Evolutionary conservation across 345 rosid species (phyloP).

Genomic region (Gossypium longicalyx): DNA sequence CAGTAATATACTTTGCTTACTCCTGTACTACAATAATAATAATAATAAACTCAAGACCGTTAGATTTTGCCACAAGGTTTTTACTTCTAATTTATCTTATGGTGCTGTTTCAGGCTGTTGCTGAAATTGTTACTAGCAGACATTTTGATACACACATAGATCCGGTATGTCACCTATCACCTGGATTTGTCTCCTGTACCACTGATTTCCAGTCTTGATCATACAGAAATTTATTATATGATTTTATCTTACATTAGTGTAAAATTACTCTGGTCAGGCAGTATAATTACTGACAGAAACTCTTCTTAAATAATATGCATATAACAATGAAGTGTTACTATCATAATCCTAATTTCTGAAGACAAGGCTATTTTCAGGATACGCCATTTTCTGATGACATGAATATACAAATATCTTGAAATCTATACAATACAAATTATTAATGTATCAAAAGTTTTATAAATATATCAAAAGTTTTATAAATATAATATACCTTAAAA

Average conservation of each 20-base stretch:
- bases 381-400: background rate
- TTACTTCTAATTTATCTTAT: background rate
- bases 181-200: background rate
- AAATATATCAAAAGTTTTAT: background rate
- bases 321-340: too few species aligned
- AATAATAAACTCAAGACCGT: too few species aligned
- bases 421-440: background rate
- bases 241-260: too few species aligned
- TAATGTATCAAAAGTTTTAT: background rate
- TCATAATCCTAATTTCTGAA: too few species aligned
- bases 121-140: conserved; percentile 58
- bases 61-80: too few species aligned
- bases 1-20: background rate
- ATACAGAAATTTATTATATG: background rate
- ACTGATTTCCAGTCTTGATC: background rate
- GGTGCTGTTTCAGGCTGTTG: conserved; percentile 73
- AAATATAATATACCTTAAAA: background rate
- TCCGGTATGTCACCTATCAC: conserved; percentile 46
- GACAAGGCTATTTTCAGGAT: too few species aligned
- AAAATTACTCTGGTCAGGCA: too few species aligned
- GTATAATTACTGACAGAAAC: too few species aligned
- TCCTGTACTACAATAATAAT: background rate
- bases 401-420: background rate
- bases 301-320: too few species aligned
- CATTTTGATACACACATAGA: conserved; percentile 58